Evolutionary conservation across 805 yeast genomes (phyloP).

Genomic region (Torulaspora franciscae): DNA sequence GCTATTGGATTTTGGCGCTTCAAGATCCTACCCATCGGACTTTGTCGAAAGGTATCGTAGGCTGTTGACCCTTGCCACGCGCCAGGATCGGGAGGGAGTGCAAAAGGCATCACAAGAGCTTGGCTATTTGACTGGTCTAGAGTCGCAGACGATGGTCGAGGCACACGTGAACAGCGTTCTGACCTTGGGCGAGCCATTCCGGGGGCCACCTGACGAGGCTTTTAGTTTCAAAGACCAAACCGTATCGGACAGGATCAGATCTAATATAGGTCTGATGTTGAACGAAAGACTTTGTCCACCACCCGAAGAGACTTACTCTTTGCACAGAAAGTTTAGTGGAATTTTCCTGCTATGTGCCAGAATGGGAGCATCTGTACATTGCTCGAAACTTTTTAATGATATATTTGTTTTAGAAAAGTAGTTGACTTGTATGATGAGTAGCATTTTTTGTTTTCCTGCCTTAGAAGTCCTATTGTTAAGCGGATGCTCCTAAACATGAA

Average conservation of each 20-base stretch:
- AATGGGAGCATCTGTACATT: conserved; percentile 75
- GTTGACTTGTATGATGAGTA: too few species aligned
- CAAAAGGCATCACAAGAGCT: conserved; percentile 61
- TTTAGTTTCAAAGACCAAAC: conserved; percentile 82
- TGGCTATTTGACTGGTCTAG: conserved; percentile 90
- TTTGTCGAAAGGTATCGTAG: conserved; percentile 67
- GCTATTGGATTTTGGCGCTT: conserved; percentile 91
- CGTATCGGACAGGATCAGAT: conserved; percentile 87
- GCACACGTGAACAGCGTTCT: conserved; percentile 91
- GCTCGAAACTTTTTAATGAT: conserved; percentile 69
- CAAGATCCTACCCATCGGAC: conserved; percentile 65
- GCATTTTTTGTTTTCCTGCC: not conserved
- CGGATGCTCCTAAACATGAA: too few species aligned
- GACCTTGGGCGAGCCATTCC: conserved; percentile 90
- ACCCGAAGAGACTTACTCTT: conserved; percentile 96
- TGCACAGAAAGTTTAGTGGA: conserved; percentile 93
- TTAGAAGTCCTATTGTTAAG: not conserved
- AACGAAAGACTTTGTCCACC: conserved; percentile 92
- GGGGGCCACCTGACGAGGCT: conserved; percentile 40
- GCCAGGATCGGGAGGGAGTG: conserved; percentile 58
- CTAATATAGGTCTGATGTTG: conserved; percentile 83
- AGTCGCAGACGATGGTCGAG: conserved; percentile 76
- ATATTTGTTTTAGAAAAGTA: conserved; percentile 50
- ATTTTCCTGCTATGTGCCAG: conserved; percentile 86
- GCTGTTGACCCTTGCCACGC: conserved; percentile 69